phyloP scores from a whole-genome alignment of 257 asterid species.

The Avicennia marina region DNA sequence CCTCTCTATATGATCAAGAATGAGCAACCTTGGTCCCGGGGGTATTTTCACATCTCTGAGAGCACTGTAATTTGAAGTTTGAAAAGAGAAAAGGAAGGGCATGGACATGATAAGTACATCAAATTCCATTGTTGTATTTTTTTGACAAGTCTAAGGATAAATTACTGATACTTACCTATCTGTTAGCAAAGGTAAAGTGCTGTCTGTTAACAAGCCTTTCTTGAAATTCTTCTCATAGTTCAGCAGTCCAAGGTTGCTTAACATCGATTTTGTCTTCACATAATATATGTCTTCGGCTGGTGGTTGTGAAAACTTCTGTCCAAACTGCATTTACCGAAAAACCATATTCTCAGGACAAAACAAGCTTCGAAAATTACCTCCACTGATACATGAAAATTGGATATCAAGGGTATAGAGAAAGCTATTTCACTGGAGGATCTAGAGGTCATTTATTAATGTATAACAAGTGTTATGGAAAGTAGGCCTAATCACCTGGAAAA shows the following conservation, averaged over 20 bases:
- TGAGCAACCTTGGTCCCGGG: constrained; percentile 86
- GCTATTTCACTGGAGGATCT: neutral
- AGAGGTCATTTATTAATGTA: neutral
- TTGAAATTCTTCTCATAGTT: constrained; percentile 84
- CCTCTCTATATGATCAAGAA: constrained; percentile 79
- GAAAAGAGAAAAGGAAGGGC: neutral
- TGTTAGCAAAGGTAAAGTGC: constrained; percentile 69
- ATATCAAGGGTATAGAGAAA: neutral
- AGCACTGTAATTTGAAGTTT: constrained; percentile 39
- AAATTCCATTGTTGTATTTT: neutral
- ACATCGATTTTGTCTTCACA: constrained; percentile 49
- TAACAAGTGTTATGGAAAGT: neutral
- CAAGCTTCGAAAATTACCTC: constrained; percentile 1
- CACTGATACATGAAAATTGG: too few species aligned
- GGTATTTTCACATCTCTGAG: constrained; percentile 84
- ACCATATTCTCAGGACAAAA: too few species aligned
- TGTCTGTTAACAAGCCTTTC: constrained; percentile 72
- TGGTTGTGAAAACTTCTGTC: constrained; percentile 69
- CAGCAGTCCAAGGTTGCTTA: constrained; percentile 66
- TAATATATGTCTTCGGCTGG: constrained; percentile 66
- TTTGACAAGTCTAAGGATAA: neutral
- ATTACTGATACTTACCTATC: constrained; percentile 48
- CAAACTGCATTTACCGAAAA: constrained; percentile 53
- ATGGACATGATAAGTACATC: neutral
- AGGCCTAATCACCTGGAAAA: constrained; percentile 70